Conservation (phyloP, 208 protist species). For the Acanthamoeba rhysodes region DNA sequence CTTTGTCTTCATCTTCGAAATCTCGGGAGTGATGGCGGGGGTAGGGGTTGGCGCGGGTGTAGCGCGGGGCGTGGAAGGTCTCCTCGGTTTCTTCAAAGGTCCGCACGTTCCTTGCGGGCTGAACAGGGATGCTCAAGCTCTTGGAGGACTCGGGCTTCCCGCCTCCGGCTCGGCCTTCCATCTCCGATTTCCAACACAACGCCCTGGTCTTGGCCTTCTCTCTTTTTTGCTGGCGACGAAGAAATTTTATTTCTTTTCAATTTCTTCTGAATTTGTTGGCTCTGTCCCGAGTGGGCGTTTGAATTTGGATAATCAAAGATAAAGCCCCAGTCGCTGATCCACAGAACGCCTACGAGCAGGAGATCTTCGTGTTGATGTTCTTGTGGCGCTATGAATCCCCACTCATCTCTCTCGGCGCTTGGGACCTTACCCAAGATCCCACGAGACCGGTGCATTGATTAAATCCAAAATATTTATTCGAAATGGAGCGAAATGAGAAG, state of each 20-base stretch:
- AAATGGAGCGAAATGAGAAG: background rate
- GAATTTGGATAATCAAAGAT: no score
- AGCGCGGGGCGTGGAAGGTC: background rate
- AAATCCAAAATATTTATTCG: no score
- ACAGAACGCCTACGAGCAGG: no score
- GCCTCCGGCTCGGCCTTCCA: background rate
- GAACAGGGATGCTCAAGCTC: conserved; percentile 1
- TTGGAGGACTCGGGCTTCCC: conserved; percentile 16
- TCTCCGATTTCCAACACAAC: background rate
- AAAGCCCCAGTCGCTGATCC: no score
- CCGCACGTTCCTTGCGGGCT: background rate
- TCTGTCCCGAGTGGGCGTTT: no score
- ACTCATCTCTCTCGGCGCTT: no score
- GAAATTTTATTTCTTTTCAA: no score
- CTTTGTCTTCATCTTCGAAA: conserved; percentile 10
- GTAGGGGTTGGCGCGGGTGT: background rate
- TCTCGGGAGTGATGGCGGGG: conserved; percentile 10
- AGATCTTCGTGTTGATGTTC: no score
- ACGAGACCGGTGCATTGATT: no score
- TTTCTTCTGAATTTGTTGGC: no score
- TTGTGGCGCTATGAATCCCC: no score
- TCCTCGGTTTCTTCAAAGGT: background rate
- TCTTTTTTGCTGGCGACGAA: background rate
- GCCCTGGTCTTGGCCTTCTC: background rate
- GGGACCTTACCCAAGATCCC: no score